These are phyloP conservation scores for Xylaria sp. DNA, from an alignment of 2,329 filamentous ascomycete species.

Conservation along the genomic window DNA sequence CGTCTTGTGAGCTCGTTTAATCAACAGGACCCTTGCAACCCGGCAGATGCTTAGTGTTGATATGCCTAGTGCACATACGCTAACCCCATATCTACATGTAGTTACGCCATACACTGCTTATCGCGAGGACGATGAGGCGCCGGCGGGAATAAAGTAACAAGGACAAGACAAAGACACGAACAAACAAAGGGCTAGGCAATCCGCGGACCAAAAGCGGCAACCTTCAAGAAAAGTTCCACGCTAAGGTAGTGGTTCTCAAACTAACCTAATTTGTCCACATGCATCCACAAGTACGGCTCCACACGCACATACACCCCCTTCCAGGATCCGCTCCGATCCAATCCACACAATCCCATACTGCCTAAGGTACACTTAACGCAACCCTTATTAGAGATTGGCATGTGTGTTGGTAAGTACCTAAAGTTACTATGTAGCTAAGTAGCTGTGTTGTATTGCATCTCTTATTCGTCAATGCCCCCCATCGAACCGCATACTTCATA, in stretches of 20 bases:
- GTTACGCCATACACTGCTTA: no score
- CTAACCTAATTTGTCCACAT: no score
- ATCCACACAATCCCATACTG: no score
- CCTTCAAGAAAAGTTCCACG: slow-evolving; percentile 26
- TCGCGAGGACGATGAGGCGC: background rate
- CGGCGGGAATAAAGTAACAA: background rate
- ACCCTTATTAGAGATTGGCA: no score
- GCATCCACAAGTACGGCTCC: background rate
- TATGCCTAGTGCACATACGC: background rate
- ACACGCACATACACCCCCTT: background rate
- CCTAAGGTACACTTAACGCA: no score
- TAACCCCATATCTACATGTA: no score
- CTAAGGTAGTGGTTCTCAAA: background rate
- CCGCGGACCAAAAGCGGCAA: slow-evolving; percentile 15
- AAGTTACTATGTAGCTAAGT: no score
- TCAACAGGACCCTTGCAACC: background rate
- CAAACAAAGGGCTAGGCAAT: background rate
- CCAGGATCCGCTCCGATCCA: no score
- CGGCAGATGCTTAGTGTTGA: slow-evolving; percentile 16
- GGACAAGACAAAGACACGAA: background rate
- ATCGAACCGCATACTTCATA: background rate
- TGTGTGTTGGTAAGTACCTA: no score
- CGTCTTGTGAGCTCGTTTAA: slow-evolving; percentile 11
- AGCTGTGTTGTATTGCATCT: no score
- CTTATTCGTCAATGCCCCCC: no score